These are phyloP conservation scores for Penicillium odoratum DNA, from an alignment of 495 filamentous ascomycete species.

Conservation along the genomic window DNA sequence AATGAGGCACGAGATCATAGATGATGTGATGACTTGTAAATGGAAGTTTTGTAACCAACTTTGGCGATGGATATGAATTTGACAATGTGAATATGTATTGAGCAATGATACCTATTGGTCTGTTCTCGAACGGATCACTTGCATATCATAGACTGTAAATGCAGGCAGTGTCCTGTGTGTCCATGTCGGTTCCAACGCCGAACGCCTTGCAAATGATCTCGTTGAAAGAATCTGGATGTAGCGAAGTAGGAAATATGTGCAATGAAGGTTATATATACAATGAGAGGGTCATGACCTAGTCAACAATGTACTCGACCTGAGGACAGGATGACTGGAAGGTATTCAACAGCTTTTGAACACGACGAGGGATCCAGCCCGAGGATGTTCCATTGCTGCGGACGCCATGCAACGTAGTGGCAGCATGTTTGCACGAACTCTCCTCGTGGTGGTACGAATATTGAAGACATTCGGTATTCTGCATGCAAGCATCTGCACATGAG, in stretches of 20 bases:
- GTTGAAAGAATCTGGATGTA: not conserved
- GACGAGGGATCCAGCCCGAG: slow-evolving; percentile 35
- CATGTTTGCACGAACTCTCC: slow-evolving; percentile 31
- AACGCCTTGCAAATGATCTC: slow-evolving; percentile 24
- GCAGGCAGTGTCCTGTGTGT: slow-evolving; percentile 8
- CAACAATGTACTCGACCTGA: slow-evolving; percentile 29
- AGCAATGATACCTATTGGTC: not conserved
- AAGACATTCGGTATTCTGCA: slow-evolving; percentile 38
- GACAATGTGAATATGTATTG: too few relatives aligned
- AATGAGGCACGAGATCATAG: not conserved
- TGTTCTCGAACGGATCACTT: not conserved
- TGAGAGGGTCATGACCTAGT: slow-evolving; percentile 11
- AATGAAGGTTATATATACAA: slow-evolving; percentile 18
- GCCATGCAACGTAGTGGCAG: slow-evolving; percentile 32
- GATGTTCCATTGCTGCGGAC: slow-evolving; percentile 21
- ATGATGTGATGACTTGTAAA: not conserved
- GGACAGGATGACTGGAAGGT: slow-evolving; percentile 30
- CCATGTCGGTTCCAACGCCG: slow-evolving; percentile 7
- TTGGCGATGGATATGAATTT: too few relatives aligned
- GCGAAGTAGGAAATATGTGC: slow-evolving; percentile 7
- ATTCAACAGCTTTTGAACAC: slow-evolving; percentile 28
- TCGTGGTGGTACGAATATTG: slow-evolving; percentile 40
- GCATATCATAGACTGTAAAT: not conserved
- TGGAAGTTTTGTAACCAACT: not conserved
- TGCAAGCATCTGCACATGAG: slow-evolving; percentile 39